These are phyloP conservation scores for Beta vulgaris DNA, from an alignment of 148 eudicot genomes.

Conservation along the genomic window DNA sequence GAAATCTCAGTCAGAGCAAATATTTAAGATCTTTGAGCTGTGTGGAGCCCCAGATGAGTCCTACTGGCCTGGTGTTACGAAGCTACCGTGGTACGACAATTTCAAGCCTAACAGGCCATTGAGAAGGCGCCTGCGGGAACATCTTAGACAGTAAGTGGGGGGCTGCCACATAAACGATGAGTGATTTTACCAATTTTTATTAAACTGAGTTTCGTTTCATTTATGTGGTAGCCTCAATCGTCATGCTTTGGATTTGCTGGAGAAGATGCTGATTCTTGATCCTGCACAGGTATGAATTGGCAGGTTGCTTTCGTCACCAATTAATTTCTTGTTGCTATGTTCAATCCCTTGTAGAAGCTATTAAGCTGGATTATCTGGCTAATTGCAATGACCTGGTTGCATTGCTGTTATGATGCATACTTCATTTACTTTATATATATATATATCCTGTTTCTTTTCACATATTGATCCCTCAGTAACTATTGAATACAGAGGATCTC, in stretches of 20 bases:
- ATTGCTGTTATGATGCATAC: too few species aligned
- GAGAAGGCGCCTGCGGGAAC: conserved; percentile 72
- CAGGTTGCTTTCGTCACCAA: background rate
- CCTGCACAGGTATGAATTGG: conserved; percentile 61
- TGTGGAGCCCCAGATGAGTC: conserved; percentile 91
- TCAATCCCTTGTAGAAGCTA: background rate
- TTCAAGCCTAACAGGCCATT: conserved; percentile 73
- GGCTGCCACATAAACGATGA: background rate
- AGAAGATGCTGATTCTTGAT: conserved; percentile 87
- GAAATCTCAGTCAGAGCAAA: conserved; percentile 76
- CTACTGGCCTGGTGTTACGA: conserved; percentile 91
- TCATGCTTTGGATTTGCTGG: conserved; percentile 82
- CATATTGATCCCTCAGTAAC: background rate
- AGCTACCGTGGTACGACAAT: conserved; percentile 79
- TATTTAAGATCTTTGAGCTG: conserved; percentile 77
- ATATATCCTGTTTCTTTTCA: too few species aligned
- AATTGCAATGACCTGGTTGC: background rate
- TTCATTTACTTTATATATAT: too few species aligned
- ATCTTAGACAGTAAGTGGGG: conserved; percentile 68
- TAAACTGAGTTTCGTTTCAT: background rate
- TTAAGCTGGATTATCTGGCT: too few species aligned
- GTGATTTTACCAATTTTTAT: background rate
- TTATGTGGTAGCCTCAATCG: conserved; percentile 64
- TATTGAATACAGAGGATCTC: conserved; percentile 63
- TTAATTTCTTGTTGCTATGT: background rate